Conservation (phyloP, 176 grass and related monocot genomes). For the Musa troglodytarum region DNA sequence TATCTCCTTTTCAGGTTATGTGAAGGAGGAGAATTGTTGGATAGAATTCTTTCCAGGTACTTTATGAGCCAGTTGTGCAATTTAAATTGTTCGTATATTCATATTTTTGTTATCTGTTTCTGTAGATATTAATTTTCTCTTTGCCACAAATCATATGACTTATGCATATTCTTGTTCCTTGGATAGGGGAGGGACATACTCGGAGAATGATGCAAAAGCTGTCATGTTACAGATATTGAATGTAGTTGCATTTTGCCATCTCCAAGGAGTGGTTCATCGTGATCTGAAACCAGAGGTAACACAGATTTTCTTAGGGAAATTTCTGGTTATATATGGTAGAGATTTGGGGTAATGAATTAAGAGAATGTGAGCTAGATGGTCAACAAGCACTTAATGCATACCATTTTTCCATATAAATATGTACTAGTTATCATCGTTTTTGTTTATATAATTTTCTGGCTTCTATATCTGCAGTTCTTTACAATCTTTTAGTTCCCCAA, state of each 20-base stretch:
- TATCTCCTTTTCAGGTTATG: conserved; percentile 42
- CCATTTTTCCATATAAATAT: too few species aligned
- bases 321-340: neutral
- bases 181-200: conserved; percentile 63
- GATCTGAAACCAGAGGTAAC: conserved; percentile 85
- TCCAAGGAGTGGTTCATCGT: conserved; percentile 80
- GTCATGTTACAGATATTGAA: conserved; percentile 69
- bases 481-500: too few species aligned
- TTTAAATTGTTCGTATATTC: neutral
- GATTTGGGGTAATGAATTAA: too few species aligned
- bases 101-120: neutral
- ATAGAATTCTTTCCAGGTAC: conserved; percentile 85
- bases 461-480: too few species aligned
- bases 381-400: too few species aligned
- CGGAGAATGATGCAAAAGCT: conserved; percentile 75
- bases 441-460: too few species aligned
- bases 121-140: neutral
- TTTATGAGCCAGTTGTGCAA: neutral
- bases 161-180: conserved; percentile 6
- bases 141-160: neutral
- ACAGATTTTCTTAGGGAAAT: neutral
- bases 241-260: conserved; percentile 74
- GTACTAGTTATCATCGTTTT: too few species aligned
- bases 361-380: too few species aligned
- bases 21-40: conserved; percentile 59